Percentiles rank a stretch among this genome's conserved stretches.
Conservation (phyloP, 2,329 filamentous ascomycete genomes). For the Clarireedia hainanense region DNA sequence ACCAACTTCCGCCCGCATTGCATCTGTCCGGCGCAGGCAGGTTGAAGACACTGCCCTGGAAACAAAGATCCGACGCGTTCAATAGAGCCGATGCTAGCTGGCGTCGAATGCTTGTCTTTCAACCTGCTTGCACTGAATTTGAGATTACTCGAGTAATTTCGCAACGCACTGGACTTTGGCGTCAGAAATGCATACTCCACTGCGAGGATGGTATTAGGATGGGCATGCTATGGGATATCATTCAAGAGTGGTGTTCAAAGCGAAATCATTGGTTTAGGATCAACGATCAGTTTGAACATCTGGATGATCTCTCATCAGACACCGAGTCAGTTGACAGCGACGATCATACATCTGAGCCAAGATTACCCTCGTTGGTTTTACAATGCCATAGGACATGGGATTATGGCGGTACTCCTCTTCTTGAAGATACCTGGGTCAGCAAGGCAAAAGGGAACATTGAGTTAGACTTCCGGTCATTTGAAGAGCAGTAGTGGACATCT, state of each 20-base stretch:
- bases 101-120: constrained; percentile 6
- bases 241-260: constrained; percentile 6
- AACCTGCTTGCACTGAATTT: constrained; percentile 2
- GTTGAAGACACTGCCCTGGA: background rate
- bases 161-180: background rate
- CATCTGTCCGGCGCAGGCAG: background rate
- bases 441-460: background rate
- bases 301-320: background rate
- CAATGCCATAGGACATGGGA: background rate
- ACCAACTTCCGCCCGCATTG: background rate
- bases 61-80: background rate
- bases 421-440: background rate
- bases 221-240: constrained; percentile 9
- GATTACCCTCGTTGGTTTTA: background rate
- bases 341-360: background rate
- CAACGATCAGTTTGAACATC: background rate
- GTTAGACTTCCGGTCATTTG: background rate
- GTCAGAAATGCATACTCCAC: background rate
- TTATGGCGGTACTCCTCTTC: background rate
- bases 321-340: background rate
- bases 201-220: constrained; percentile 6
- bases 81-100: constrained; percentile 8
- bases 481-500: background rate
- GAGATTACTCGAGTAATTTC: background rate
- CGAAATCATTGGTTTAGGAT: constrained; percentile 6